These are phyloP conservation scores for Lepidopterella palustris DNA, from an alignment of 495 filamentous ascomycete genomes.

Conservation along the genomic window DNA sequence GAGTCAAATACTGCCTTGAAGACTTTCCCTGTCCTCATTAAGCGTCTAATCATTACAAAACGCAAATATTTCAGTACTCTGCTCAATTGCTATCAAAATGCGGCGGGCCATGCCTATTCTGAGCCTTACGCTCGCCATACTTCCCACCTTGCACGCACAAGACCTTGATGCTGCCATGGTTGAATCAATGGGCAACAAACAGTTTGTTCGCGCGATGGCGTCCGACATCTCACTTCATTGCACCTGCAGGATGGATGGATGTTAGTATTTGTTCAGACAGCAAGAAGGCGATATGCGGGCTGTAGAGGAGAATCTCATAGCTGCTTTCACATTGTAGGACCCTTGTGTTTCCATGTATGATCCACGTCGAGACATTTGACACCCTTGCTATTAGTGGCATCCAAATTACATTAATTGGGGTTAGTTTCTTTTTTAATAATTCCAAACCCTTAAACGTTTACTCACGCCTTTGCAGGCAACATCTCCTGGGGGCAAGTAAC, in stretches of 20 bases:
- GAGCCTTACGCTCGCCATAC: constrained; percentile 11
- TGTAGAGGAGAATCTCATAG: neutral
- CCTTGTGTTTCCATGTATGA: constrained; percentile 53
- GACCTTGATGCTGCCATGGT: constrained; percentile 18
- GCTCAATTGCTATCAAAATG: neutral
- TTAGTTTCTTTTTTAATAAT: neutral
- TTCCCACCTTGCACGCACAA: constrained; percentile 6
- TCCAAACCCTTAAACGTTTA: neutral
- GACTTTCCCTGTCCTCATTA: too few relatives aligned
- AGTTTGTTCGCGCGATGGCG: constrained; percentile 41
- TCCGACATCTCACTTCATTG: constrained; percentile 47
- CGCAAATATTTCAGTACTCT: neutral
- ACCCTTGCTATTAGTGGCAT: constrained; percentile 41
- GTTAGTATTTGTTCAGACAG: constrained; percentile 8
- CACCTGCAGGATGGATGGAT: constrained; percentile 51
- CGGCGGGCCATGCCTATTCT: constrained; percentile 2
- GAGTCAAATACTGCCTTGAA: too few relatives aligned
- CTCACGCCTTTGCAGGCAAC: constrained; percentile 29
- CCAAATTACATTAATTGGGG: constrained; percentile 40
- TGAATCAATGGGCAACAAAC: constrained; percentile 35
- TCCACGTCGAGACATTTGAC: constrained; percentile 37
- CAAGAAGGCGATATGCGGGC: neutral
- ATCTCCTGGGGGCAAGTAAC: constrained; percentile 41
- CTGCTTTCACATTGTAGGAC: constrained; percentile 30
- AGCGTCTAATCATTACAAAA: too few relatives aligned